Base-by-base conservation (phyloP, 1,284 basidiomycete species). In the Earliella scabrosa region DNA sequence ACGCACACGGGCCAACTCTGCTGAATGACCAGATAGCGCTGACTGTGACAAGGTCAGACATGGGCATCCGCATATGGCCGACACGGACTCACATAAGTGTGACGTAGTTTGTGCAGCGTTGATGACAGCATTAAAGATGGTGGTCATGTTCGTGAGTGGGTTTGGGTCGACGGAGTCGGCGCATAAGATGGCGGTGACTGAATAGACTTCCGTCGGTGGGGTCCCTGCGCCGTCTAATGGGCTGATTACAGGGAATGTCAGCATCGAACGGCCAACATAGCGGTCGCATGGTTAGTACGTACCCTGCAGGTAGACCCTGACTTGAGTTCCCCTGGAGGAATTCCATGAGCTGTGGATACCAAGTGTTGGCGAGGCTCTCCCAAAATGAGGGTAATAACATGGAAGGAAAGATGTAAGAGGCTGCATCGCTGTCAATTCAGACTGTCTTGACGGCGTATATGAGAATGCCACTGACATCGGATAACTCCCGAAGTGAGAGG, bases 101-200 rank as follows among this genome's bases (percentile, higher is more conserved):
- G 66, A 60, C 4, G 31, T 36, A 16, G 55, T 54, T 11, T 48
- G 50, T 3, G 63, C 45, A 18, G 49, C 41, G 13, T 45, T 24
- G 8, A 67, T 38, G 11, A 63, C 24, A 2, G 26, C 51, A 10
- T 66, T 39, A 44, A 67, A 66, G 11, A 64, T 44, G 10, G 54
- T 43, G 5, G 44, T 31, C 47, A 60, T 58, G 5, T 55, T 55
- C n/a, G 58, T 60, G 23, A 46, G 48, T 4, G 41, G 26, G 16
- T 21, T 44, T 16, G 11, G 21, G 45, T 67, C 64, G 18, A 66
- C 47, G 46, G 53, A 60, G 52, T 67, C 66, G 3, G 51, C 45
- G 32, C 66, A 67, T 3, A 34, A 24, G 31, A 66, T 60, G 4
- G 63, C 64, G 6, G 13, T n/a, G 24, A 11, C 23, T 2, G 40